A percentile compares a stretch with the other conserved stretches of the same genome.
Evolutionary conservation across 2,329 filamentous ascomycete genomes (phyloP).

Genomic region (Calonectria hongkongensis): DNA sequence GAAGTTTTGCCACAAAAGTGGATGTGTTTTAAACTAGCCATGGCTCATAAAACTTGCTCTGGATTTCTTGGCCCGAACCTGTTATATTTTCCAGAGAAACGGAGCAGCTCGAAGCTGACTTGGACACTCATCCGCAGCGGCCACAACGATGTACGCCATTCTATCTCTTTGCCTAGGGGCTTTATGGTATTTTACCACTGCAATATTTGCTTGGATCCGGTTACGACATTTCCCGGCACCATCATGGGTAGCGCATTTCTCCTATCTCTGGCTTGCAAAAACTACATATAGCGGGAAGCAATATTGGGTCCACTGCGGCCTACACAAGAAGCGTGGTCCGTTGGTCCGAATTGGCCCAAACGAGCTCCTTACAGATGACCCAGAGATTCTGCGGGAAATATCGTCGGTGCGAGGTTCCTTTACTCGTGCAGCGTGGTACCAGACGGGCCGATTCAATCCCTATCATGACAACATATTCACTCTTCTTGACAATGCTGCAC

Average conservation of each 20-base stretch:
- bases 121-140: too few relatives aligned
- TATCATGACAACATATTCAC: constrained; percentile 11
- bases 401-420: background rate
- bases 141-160: background rate
- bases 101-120: background rate
- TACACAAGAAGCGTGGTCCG: background rate
- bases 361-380: background rate
- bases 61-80: background rate
- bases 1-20: too few relatives aligned
- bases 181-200: background rate
- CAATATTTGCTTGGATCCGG: background rate
- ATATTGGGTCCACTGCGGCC: background rate
- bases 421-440: background rate
- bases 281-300: constrained; percentile 1
- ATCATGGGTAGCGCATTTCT: background rate
- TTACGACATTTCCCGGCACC: background rate
- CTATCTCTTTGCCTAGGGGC: background rate
- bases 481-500: background rate
- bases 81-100: background rate
- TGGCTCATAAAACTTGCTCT: too few relatives aligned
- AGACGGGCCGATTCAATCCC: background rate
- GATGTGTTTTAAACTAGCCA: too few relatives aligned
- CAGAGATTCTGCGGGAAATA: background rate
- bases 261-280: constrained; percentile 8
- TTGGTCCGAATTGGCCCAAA: constrained; percentile 1